phyloP scores from a whole-genome alignment of 1,284 basidiomycete genomes.

The Apiotrichum domesticum region DNA sequence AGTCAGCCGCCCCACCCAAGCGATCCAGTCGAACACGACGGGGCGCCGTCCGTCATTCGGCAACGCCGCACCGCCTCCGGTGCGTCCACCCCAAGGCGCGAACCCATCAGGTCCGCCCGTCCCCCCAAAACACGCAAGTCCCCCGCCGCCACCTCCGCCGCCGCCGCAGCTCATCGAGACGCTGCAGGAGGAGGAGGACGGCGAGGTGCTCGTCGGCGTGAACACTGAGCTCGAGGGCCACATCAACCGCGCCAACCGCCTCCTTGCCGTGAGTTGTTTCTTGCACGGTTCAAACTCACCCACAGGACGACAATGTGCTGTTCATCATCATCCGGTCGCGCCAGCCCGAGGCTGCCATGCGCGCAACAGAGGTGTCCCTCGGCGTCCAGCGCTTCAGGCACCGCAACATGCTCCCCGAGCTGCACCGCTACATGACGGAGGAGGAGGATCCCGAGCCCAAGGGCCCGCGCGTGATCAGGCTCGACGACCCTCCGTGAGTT shows the following conservation, averaged over 20 bases:
- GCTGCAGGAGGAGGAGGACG: slow-evolving; percentile 32
- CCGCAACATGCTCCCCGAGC: slow-evolving; percentile 33
- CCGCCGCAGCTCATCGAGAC: neutral
- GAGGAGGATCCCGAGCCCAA: slow-evolving; percentile 18
- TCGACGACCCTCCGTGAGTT: slow-evolving; percentile 29
- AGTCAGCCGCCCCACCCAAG: no score
- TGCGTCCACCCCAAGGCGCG: neutral
- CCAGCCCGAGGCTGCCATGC: slow-evolving; percentile 28
- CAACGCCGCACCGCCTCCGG: neutral
- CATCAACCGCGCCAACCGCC: slow-evolving; percentile 29
- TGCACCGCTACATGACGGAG: slow-evolving; percentile 45
- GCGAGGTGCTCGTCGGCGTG: slow-evolving; percentile 41
- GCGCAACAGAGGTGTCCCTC: slow-evolving; percentile 38
- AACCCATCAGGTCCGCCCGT: neutral
- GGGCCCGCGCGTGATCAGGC: slow-evolving; percentile 38
- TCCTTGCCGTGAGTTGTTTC: slow-evolving; percentile 14
- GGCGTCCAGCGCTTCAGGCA: slow-evolving; percentile 42
- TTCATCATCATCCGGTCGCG: slow-evolving; percentile 41
- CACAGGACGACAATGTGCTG: slow-evolving; percentile 33
- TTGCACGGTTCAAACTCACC: neutral
- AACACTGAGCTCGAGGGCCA: slow-evolving; percentile 30
- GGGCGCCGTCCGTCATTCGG: neutral
- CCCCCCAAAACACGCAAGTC: neutral
- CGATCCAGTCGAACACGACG: neutral
- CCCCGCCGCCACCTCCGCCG: neutral